These are phyloP conservation scores for Diatrype stigma DNA, from an alignment of 2,329 filamentous ascomycete species.

Conservation along the genomic window DNA sequence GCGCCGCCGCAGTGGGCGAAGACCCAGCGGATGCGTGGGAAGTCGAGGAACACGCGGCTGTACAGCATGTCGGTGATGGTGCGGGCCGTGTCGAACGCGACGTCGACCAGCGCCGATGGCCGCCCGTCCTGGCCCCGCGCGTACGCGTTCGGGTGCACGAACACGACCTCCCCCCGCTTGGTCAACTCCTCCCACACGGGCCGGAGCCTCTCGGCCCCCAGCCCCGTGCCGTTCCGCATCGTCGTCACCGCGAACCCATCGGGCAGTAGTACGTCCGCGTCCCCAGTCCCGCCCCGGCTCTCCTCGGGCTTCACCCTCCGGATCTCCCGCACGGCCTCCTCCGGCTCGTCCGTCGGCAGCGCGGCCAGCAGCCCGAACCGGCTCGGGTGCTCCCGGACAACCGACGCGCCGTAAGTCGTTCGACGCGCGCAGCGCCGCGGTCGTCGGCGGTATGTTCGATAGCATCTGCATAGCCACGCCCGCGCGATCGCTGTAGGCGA, in stretches of 20 bases:
- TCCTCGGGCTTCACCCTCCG: too few relatives aligned
- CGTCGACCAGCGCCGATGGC: background rate
- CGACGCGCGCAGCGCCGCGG: background rate
- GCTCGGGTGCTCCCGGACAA: background rate
- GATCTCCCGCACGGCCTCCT: background rate
- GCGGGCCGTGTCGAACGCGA: slow-evolving; percentile 1
- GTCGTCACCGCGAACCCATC: slow-evolving; percentile 2
- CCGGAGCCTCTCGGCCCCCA: background rate
- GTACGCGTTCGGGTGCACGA: background rate
- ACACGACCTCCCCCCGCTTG: background rate
- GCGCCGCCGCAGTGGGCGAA: slow-evolving; percentile 2
- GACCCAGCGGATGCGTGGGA: background rate
- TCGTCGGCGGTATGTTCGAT: background rate
- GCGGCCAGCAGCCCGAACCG: slow-evolving; percentile 1
- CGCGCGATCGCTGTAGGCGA: background rate
- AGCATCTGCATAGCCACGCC: slow-evolving; percentile 1
- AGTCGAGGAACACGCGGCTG: background rate
- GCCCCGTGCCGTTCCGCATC: background rate
- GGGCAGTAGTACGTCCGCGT: background rate
- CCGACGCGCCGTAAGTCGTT: slow-evolving; percentile 1
- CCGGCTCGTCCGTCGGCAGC: slow-evolving; percentile 1
- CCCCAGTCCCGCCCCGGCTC: too few relatives aligned
- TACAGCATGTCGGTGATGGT: slow-evolving; percentile 2
- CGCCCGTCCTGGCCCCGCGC: background rate
- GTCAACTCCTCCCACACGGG: slow-evolving; percentile 1